These are phyloP conservation scores for Ceratobasidium sp. DNA, from an alignment of 1,284 basidiomycete genomes.

Conservation along the genomic window DNA sequence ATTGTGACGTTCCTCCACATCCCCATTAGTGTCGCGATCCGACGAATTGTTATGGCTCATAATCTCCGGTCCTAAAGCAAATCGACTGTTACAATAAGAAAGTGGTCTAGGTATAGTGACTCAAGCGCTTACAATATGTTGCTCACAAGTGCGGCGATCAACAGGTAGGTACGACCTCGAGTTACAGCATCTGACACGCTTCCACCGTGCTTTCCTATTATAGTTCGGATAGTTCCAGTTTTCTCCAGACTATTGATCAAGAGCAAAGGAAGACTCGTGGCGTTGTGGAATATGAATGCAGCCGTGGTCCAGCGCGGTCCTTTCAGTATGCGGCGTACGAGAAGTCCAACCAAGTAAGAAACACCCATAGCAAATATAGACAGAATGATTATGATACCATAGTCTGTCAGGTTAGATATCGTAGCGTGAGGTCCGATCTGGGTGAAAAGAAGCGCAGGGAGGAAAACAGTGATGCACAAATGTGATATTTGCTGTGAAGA, in stretches of 20 bases:
- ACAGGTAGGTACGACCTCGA: conserved; percentile 32
- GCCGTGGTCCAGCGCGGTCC: conserved; percentile 30
- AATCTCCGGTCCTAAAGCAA: conserved; percentile 18
- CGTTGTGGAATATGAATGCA: conserved; percentile 39
- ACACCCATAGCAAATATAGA: conserved; percentile 28
- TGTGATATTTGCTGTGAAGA: conserved; percentile 28
- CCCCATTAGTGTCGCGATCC: neutral
- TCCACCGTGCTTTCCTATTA: conserved; percentile 20
- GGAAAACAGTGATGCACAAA: conserved; percentile 27
- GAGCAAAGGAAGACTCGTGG: conserved; percentile 36
- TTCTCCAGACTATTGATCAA: conserved; percentile 32
- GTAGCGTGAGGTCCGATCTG: conserved; percentile 36
- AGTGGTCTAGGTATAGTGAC: neutral
- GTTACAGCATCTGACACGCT: conserved; percentile 7
- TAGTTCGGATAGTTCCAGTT: conserved; percentile 29
- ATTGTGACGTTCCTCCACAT: neutral
- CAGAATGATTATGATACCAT: conserved; percentile 16
- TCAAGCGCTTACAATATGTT: conserved; percentile 27
- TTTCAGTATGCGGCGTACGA: neutral
- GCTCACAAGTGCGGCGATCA: conserved; percentile 31
- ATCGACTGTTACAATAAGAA: neutral
- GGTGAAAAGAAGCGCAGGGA: conserved; percentile 25
- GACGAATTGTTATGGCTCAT: conserved; percentile 9
- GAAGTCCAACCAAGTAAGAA: conserved; percentile 15
- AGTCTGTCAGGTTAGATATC: conserved; percentile 15